Conservation (phyloP, 768 basidiomycete species). For the Ramaria sp. region DNA sequence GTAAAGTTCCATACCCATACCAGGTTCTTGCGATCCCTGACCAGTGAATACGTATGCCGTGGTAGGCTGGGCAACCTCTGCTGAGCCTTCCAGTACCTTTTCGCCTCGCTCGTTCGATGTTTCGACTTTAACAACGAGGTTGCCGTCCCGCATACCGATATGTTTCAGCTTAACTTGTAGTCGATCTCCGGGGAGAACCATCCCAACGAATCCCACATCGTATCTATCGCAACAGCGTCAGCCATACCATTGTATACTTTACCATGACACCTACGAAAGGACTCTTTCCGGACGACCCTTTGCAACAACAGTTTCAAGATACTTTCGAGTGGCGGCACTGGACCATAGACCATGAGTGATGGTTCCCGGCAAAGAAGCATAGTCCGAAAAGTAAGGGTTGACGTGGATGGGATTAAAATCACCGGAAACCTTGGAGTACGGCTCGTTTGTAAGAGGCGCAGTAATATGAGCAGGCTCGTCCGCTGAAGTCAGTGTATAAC, state of each 20-base stretch:
- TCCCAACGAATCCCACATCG: conserved; percentile 91
- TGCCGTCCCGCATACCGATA: conserved; percentile 84
- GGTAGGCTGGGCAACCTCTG: conserved; percentile 85
- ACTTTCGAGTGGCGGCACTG: conserved; percentile 86
- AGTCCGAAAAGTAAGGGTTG: conserved; percentile 96
- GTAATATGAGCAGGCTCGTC: conserved; percentile 56
- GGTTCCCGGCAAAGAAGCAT: conserved; percentile 85
- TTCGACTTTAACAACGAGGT: conserved; percentile 83
- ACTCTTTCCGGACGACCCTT: conserved; percentile 90
- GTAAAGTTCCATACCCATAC: conserved; percentile 99
- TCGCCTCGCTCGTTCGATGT: conserved; percentile 78
- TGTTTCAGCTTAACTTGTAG: conserved; percentile 83
- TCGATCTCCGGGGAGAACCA: conserved; percentile 89
- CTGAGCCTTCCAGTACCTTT: conserved; percentile 86
- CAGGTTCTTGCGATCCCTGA: conserved; percentile 94
- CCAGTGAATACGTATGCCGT: conserved; percentile 98
- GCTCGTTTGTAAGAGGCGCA: conserved; percentile 86
- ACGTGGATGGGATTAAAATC: conserved; percentile 99
- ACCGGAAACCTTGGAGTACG: conserved; percentile 91
- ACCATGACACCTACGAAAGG: conserved; percentile 51
- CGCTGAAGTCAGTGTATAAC: conserved; percentile 71
- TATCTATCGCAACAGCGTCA: conserved; percentile 41
- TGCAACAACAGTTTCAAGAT: conserved; percentile 88
- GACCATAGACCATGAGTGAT: conserved; percentile 99
- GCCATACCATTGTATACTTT: neutral